Evolutionary conservation across 352 stramenopile species (phyloP), one percentile per base, ranked within the genome.

Genomic region (Peronosclerospora sorghi): DNA sequence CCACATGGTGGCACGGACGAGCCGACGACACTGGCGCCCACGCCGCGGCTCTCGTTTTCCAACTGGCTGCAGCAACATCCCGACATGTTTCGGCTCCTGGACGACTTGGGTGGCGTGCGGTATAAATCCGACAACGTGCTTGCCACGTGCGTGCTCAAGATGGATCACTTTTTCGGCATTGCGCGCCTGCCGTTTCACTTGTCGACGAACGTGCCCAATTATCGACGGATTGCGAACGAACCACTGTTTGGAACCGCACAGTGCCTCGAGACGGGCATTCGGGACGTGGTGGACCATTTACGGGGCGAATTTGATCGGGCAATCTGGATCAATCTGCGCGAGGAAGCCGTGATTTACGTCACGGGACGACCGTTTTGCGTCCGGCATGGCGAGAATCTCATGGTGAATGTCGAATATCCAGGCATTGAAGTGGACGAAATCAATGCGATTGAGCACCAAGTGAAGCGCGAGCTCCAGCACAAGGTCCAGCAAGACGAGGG

Each of bases 271-370:
- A 54, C 67, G 27, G 80, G 80, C 1, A 83, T 93, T 20, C 41
- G 55, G 0, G 78, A 90, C 30, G 77, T 90, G 2, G 54, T 88
- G 13, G 34, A 64, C 12, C 50, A 83, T 45, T 61, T 88, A 37
- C 55, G 65, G 18, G 46, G 46, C 2, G 59, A 74, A 14, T 83
- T 79, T 24, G 74, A 80, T 27, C 73, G 70, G 18, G 76, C 72
- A 6, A 88, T 94, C 17, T 96, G 83, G 83, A 89, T 93, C 53
- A 96, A 96, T 36, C 54, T 96, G 36, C 77, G 85, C 3, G 83
- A 95, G 56, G 85, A 95, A 61, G 82, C 82, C n/a, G 69, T 96
- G 8, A 71, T 95, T n/a, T 96, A 94, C 54, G 84, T 94, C 10
- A 71, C 59, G 29, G 83, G 81, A 4, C 68, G 75, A 35, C 85